Percentiles rank a stretch among this genome's conserved stretches.
These are phyloP conservation scores for Colletotrichum sp. DNA, from an alignment of 2,329 filamentous ascomycete genomes.

Conservation along the genomic window DNA sequence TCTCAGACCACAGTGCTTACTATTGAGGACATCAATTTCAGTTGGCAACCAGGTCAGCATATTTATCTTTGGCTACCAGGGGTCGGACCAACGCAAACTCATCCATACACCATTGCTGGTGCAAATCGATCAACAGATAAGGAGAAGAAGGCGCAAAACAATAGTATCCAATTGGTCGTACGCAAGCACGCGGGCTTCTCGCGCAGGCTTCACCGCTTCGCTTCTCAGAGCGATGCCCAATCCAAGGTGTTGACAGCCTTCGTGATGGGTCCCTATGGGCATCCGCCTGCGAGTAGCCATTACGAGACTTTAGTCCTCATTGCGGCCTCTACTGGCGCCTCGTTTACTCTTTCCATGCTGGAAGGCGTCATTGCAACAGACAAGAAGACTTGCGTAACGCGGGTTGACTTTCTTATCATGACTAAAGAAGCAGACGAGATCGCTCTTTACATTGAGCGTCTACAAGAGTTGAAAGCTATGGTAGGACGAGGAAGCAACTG, in stretches of 20 bases:
- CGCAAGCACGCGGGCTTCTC: constrained; percentile 63
- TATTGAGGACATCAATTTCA: constrained; percentile 63
- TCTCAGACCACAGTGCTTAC: constrained; percentile 61
- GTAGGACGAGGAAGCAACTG: constrained; percentile 51
- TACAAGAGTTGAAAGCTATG: constrained; percentile 48
- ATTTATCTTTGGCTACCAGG: constrained; percentile 65
- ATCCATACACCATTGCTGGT: constrained; percentile 67
- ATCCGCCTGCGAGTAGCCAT: constrained; percentile 59
- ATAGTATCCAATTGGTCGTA: constrained; percentile 64
- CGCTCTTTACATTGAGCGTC: constrained; percentile 57
- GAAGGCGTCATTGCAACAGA: constrained; percentile 54
- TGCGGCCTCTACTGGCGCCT: constrained; percentile 66
- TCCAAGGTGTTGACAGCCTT: constrained; percentile 46
- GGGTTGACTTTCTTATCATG: constrained; percentile 59
- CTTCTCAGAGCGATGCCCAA: constrained; percentile 21
- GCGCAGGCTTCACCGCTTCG: constrained; percentile 50
- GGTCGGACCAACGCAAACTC: constrained; percentile 59
- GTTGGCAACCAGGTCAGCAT: constrained; percentile 64
- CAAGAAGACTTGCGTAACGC: constrained; percentile 50
- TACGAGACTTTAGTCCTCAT: constrained; percentile 66
- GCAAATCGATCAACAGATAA: constrained; percentile 51
- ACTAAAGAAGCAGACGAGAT: constrained; percentile 59
- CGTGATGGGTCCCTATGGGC: constrained; percentile 62
- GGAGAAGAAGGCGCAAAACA: constrained; percentile 46
- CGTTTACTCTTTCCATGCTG: constrained; percentile 64